Percentiles rank a stretch among this genome's conserved stretches.
phyloP scores from a whole-genome alignment of 2,329 filamentous ascomycete species.

The Westerdykella ornata region DNA sequence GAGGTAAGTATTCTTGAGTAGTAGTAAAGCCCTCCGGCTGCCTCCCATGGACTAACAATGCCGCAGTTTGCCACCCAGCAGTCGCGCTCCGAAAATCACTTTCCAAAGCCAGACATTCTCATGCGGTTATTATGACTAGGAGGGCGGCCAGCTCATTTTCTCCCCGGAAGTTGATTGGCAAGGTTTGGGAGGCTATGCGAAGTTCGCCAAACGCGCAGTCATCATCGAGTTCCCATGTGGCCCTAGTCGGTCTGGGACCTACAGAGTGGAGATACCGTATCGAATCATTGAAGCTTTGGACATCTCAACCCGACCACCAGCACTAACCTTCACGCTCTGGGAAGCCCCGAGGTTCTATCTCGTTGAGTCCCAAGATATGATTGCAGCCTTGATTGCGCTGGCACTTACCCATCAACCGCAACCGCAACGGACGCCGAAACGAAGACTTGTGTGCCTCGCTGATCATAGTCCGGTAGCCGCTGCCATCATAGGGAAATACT shows the following conservation, averaged over 20 bases:
- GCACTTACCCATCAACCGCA: conserved; percentile 2
- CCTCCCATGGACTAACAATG: too few species aligned
- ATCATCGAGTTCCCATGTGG: conserved; percentile 9
- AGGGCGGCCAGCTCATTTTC: conserved; percentile 28
- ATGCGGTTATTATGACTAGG: conserved; percentile 37
- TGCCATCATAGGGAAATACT: conserved; percentile 30
- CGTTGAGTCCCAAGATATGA: conserved; percentile 10
- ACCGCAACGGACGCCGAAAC: background rate
- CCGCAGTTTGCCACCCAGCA: background rate
- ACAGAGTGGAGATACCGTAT: conserved; percentile 41
- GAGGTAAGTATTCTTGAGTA: background rate
- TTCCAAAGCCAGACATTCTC: conserved; percentile 3
- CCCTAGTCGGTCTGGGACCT: conserved; percentile 9
- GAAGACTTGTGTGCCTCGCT: conserved; percentile 8
- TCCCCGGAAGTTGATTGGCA: conserved; percentile 26
- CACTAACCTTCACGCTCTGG: conserved; percentile 35
- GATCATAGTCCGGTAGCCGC: conserved; percentile 17
- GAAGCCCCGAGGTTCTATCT: conserved; percentile 38
- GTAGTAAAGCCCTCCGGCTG: background rate
- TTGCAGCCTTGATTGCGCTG: conserved; percentile 17
- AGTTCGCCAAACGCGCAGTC: conserved; percentile 26
- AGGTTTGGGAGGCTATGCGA: conserved; percentile 26
- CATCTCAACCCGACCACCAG: conserved; percentile 16
- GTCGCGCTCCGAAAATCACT: conserved; percentile 3
- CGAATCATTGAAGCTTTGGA: conserved; percentile 37